These are phyloP conservation scores for Cryptosporidium viatorum DNA, from an alignment of 169 alveolate species.

Conservation along the genomic window DNA sequence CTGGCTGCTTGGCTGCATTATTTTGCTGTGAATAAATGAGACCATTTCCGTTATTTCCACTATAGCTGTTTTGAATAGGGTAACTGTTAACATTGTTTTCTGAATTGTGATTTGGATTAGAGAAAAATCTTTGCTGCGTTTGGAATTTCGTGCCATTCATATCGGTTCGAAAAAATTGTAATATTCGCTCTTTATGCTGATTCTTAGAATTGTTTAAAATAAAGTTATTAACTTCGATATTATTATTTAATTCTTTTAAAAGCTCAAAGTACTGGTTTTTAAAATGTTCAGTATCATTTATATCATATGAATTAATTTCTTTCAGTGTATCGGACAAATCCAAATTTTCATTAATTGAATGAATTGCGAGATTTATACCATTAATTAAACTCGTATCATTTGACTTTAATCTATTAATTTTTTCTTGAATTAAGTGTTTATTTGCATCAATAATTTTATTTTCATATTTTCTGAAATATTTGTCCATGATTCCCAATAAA, in stretches of 20 bases:
- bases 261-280: neutral
- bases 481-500: neutral
- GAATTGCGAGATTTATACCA: neutral
- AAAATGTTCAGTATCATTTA: neutral
- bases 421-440: neutral
- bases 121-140: neutral
- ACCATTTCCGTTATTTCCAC: neutral
- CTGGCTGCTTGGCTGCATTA: neutral
- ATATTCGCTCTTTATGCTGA: neutral
- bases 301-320: neutral
- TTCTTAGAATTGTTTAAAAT: neutral
- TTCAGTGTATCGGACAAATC: too few relatives aligned
- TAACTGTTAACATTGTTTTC: neutral
- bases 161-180: neutral
- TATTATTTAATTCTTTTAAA: neutral
- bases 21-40: neutral
- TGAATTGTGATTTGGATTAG: neutral
- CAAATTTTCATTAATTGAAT: neutral
- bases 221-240: neutral
- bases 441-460: neutral
- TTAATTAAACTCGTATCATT: constrained; percentile 11
- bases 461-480: neutral
- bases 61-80: neutral
- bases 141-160: neutral
- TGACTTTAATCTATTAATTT: neutral